Conservation (phyloP, 345 rosid genomes). For the Eucalyptus decipiens region DNA sequence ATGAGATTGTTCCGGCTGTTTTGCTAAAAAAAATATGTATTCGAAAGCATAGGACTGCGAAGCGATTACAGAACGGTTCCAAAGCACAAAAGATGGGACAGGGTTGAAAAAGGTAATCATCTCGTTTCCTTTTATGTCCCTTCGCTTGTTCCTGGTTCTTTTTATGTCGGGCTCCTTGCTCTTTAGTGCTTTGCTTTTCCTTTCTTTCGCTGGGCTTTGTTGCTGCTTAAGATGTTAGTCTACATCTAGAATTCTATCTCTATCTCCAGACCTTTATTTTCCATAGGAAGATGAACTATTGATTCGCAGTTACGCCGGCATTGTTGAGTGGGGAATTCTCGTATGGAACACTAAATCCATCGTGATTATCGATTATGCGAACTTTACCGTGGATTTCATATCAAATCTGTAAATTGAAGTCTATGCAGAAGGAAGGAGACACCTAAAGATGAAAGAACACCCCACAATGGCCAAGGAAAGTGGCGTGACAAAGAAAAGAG, state of each 20-base stretch:
- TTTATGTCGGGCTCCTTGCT: neutral
- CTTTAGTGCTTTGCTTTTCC: neutral
- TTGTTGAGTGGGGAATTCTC: neutral
- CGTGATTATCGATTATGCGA: fast-evolving
- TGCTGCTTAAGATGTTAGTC: neutral
- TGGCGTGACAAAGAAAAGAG: neutral
- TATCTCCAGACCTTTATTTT: neutral
- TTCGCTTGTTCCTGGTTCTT: neutral
- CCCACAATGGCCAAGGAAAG: neutral
- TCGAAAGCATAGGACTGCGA: neutral
- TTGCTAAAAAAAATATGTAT: neutral
- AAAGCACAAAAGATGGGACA: neutral
- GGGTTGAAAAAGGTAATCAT: neutral
- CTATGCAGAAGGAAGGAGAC: neutral
- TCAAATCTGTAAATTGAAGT: neutral
- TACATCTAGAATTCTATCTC: neutral
- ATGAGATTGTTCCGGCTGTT: neutral
- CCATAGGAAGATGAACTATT: neutral
- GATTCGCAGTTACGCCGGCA: neutral
- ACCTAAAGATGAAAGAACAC: neutral
- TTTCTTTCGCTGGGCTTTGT: neutral
- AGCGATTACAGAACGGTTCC: neutral
- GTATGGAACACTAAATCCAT: neutral
- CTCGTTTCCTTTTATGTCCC: neutral
- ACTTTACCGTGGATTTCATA: neutral